Evolutionary conservation across 331 rosid species (phyloP).

Genomic region (Saraca asoca): DNA sequence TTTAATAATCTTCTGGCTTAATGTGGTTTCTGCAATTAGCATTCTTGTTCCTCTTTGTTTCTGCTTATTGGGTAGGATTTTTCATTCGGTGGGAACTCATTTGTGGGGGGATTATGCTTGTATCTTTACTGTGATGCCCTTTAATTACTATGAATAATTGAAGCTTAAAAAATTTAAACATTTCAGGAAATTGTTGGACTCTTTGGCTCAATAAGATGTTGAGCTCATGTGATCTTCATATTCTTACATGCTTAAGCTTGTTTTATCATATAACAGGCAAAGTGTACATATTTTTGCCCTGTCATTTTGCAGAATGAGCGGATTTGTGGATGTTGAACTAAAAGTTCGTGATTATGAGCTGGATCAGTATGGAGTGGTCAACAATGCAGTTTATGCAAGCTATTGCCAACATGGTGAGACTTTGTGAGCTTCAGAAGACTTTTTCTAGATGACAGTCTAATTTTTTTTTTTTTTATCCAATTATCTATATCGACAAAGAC

Average conservation of each 20-base stretch:
- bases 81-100: neutral
- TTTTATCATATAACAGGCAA: neutral
- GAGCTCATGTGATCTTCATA: neutral
- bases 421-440: slow-evolving; percentile 5
- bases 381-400: slow-evolving; percentile 86
- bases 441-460: neutral
- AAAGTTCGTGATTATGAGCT: slow-evolving; percentile 90
- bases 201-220: no score
- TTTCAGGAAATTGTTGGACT: no score
- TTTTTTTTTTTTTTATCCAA: no score
- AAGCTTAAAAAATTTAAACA: no score
- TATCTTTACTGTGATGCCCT: neutral
- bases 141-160: no score
- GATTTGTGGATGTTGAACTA: slow-evolving; percentile 60
- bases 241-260: neutral
- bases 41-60: neutral
- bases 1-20: neutral
- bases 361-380: slow-evolving; percentile 92
- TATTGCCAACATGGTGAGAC: slow-evolving; percentile 87
- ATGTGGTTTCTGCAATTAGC: neutral
- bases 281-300: neutral
- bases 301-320: slow-evolving; percentile 63
- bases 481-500: no score
- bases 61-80: no score
- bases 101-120: neutral